Evolutionary conservation across 2,329 filamentous ascomycete species (phyloP).

Genomic region (Trichoderma atroviride): DNA sequence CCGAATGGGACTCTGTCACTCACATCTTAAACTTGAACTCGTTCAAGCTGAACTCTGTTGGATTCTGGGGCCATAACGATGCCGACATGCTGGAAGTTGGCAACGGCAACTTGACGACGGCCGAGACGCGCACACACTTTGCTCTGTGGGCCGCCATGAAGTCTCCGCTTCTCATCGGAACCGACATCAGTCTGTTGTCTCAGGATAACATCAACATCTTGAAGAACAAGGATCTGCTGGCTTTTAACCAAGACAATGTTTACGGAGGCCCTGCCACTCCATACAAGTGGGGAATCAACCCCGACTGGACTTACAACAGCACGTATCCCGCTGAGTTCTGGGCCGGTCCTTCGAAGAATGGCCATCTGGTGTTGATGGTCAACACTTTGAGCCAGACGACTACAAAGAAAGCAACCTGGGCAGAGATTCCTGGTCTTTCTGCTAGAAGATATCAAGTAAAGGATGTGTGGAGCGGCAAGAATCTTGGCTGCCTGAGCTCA

Average conservation of each 20-base stretch:
- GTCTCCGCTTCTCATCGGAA: slow-evolving; percentile 53
- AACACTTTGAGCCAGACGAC: slow-evolving; percentile 44
- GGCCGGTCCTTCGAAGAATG: slow-evolving; percentile 46
- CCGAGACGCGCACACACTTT: slow-evolving; percentile 54
- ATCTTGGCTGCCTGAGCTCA: slow-evolving; percentile 41
- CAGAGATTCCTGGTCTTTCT: slow-evolving; percentile 48
- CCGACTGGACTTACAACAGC: slow-evolving; percentile 52
- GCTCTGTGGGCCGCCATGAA: slow-evolving; percentile 56
- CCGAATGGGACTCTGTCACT: slow-evolving; percentile 40
- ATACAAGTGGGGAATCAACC: slow-evolving; percentile 53
- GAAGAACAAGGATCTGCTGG: slow-evolving; percentile 44
- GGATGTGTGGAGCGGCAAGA: slow-evolving; percentile 51
- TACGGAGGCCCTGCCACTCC: slow-evolving; percentile 48
- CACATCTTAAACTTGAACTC: slow-evolving; percentile 53
- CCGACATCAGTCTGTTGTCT: slow-evolving; percentile 43
- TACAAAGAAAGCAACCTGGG: slow-evolving; percentile 44
- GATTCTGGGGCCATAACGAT: slow-evolving; percentile 56
- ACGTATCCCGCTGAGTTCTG: slow-evolving; percentile 54
- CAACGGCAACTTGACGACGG: slow-evolving; percentile 49
- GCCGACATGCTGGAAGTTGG: slow-evolving; percentile 56
- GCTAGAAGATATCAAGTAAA: slow-evolving; percentile 43
- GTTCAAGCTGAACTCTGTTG: slow-evolving; percentile 47
- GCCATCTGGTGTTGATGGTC: slow-evolving; percentile 52
- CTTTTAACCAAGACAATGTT: slow-evolving; percentile 51
- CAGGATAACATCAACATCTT: slow-evolving; percentile 45